A percentile compares a stretch with the other conserved stretches of the same genome.
Evolutionary conservation across 2,329 filamentous ascomycete species (phyloP).

Genomic region (Phyllosticta citrichinensis): DNA sequence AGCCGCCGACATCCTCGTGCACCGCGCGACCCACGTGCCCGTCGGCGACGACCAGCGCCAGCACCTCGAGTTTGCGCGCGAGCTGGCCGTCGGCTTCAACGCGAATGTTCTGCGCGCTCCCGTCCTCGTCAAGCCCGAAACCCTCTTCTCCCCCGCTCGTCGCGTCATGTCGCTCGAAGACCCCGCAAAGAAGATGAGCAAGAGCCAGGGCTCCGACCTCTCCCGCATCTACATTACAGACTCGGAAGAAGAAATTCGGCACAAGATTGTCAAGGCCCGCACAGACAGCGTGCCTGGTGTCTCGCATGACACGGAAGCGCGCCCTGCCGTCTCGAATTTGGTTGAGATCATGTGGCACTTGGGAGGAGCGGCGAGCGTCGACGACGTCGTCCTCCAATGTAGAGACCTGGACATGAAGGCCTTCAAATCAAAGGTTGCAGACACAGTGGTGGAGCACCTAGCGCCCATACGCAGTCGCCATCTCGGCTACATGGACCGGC

Average conservation of each 20-base stretch:
- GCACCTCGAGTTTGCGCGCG: conserved; percentile 85
- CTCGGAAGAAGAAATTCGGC: conserved; percentile 48
- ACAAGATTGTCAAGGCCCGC: conserved; percentile 61
- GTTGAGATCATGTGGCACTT: conserved; percentile 70
- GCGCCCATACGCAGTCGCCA: conserved; percentile 48
- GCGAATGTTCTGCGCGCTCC: conserved; percentile 55
- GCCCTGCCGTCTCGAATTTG: conserved; percentile 83
- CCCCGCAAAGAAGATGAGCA: conserved; percentile 85
- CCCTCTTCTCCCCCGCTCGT: conserved; percentile 52
- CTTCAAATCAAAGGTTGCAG: conserved; percentile 56
- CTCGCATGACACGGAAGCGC: conserved; percentile 56
- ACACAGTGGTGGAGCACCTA: conserved; percentile 46
- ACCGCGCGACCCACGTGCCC: conserved; percentile 84
- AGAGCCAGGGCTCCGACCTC: conserved; percentile 61
- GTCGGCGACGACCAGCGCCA: conserved; percentile 94
- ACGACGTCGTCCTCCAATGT: conserved; percentile 39
- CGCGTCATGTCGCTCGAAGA: conserved; percentile 82
- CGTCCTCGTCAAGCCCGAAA: conserved; percentile 51
- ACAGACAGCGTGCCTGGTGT: conserved; percentile 65
- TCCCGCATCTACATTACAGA: conserved; percentile 83
- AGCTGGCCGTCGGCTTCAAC: conserved; percentile 83
- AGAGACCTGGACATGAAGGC: conserved; percentile 40
- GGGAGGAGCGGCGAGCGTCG: conserved; percentile 32
- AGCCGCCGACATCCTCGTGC: conserved; percentile 85
- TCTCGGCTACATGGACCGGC: conserved; percentile 37